Conservation (phyloP, 2,329 filamentous ascomycete genomes). For the Hortaea werneckii region DNA sequence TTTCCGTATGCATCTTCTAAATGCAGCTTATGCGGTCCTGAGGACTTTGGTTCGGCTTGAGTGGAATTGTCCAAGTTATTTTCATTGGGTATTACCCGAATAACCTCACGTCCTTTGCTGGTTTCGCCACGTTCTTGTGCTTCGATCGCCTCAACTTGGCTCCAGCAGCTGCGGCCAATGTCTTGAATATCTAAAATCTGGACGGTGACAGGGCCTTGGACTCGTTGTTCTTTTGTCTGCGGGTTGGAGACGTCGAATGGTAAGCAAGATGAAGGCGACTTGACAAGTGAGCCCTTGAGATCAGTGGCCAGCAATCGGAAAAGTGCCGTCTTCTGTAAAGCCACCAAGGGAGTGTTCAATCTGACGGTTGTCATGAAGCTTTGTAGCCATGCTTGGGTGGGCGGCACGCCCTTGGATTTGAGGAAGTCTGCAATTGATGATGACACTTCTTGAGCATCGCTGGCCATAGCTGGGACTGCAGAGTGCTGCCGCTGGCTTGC, state of each 20-base stretch:
- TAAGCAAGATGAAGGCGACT: constrained; percentile 36
- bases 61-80: constrained; percentile 27
- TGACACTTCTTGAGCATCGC: constrained; percentile 2
- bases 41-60: constrained; percentile 11
- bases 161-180: constrained; percentile 68
- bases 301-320: constrained; percentile 72
- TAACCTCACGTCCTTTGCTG: constrained; percentile 68
- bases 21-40: constrained; percentile 66
- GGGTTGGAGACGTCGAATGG: constrained; percentile 49
- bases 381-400: constrained; percentile 52
- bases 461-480: constrained; percentile 1
- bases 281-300: constrained; percentile 51
- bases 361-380: constrained; percentile 48
- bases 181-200: constrained; percentile 85
- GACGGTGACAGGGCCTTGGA: constrained; percentile 57
- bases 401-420: constrained; percentile 35
- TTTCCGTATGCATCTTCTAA: constrained; percentile 69
- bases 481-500: neutral
- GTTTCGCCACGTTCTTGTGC: constrained; percentile 61
- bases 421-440: constrained; percentile 8
- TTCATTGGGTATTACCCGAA: constrained; percentile 55
- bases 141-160: constrained; percentile 76
- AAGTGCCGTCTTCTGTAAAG: constrained; percentile 67
- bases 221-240: constrained; percentile 42
- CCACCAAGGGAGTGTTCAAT: constrained; percentile 52